These are phyloP conservation scores for Apophysomyces trapeziformis DNA, from an alignment of 371 early-diverging fungal genomes.

Conservation along the genomic window DNA sequence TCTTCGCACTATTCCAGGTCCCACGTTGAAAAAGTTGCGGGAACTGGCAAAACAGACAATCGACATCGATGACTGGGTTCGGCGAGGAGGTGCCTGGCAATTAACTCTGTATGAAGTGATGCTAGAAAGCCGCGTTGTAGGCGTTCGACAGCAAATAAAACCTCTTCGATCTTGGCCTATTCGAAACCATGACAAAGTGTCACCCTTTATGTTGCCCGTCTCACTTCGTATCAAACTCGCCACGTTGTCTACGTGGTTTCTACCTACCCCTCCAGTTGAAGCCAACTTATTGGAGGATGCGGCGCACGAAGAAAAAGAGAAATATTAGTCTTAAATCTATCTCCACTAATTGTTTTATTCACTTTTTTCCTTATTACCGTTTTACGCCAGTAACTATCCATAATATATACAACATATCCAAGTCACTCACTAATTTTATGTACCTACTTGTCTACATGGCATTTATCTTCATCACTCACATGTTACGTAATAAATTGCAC, in stretches of 20 bases:
- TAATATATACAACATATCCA: constrained; percentile 2
- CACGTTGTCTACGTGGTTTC: constrained; percentile 29
- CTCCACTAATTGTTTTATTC: neutral
- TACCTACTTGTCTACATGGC: neutral
- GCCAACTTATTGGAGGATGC: neutral
- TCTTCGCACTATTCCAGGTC: constrained; percentile 25
- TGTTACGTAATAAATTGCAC: constrained; percentile 3
- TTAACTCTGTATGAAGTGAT: constrained; percentile 36
- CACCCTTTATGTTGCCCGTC: constrained; percentile 24
- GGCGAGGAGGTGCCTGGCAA: constrained; percentile 35
- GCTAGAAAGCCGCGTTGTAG: constrained; percentile 37
- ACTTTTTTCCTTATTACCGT: neutral
- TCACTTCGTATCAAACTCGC: constrained; percentile 32
- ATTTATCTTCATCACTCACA: neutral
- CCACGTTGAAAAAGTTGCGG: constrained; percentile 26
- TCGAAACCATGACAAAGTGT: constrained; percentile 16
- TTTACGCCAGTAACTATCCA: neutral
- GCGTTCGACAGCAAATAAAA: constrained; percentile 34
- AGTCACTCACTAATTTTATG: neutral
- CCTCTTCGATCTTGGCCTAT: constrained; percentile 31
- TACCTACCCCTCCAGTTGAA: neutral
- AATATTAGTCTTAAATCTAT: neutral
- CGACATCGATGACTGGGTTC: constrained; percentile 35
- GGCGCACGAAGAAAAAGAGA: neutral
- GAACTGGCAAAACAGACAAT: constrained; percentile 30